phyloP scores from a whole-genome alignment of 2,329 filamentous ascomycete species.

The Phialemonium atrogriseum region DNA sequence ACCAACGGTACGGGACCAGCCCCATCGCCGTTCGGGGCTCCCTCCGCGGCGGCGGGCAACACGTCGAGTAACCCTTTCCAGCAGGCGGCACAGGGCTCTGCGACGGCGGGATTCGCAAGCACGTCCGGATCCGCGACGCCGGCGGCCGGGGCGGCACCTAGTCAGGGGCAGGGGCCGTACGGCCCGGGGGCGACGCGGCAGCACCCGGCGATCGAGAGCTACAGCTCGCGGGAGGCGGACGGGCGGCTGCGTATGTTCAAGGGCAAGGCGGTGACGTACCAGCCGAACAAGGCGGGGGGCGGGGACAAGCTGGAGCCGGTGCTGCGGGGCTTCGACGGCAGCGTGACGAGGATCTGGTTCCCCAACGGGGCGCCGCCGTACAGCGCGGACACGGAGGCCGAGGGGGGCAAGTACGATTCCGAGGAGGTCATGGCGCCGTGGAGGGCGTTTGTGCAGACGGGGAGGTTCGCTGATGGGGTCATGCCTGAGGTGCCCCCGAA shows the following conservation, averaged over 20 bases:
- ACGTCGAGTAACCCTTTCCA: too few relatives aligned
- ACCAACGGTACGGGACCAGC: constrained; percentile 1
- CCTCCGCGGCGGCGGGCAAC: neutral
- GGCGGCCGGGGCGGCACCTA: neutral
- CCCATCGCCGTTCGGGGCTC: neutral
- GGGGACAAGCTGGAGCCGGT: constrained; percentile 29
- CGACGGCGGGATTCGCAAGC: too few relatives aligned
- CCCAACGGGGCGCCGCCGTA: constrained; percentile 60
- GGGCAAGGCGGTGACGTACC: constrained; percentile 20
- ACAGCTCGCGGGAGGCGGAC: constrained; percentile 16
- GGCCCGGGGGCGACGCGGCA: constrained; percentile 15
- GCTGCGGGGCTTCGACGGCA: constrained; percentile 42
- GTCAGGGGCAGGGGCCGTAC: too few relatives aligned
- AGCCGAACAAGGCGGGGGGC: constrained; percentile 34
- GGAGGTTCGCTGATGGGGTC: constrained; percentile 58
- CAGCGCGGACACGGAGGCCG: constrained; percentile 55
- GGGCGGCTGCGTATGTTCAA: constrained; percentile 21
- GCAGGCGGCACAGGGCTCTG: too few relatives aligned
- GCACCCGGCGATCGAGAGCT: constrained; percentile 21
- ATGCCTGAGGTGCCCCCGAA: constrained; percentile 75
- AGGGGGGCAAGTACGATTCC: constrained; percentile 39
- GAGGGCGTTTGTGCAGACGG: constrained; percentile 53
- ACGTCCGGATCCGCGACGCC: too few relatives aligned
- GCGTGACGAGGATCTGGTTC: constrained; percentile 62
- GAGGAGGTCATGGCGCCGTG: constrained; percentile 34